A percentile compares a stretch with the other conserved stretches of the same genome.
These are phyloP conservation scores for Macaranga tanarius DNA, from an alignment of 441 rosid species.

Conservation along the genomic window DNA sequence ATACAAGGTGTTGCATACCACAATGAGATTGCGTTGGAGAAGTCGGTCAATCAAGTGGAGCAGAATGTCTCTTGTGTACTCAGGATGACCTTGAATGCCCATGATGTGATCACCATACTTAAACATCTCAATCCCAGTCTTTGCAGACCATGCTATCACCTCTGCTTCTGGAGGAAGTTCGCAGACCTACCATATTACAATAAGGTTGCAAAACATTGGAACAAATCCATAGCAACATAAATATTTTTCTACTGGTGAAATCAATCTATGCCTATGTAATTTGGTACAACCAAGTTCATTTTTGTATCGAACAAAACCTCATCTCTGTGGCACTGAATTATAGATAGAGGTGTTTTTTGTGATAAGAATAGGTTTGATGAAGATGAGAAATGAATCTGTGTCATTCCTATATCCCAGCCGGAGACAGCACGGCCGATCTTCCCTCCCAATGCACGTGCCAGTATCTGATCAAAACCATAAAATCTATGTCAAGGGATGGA, in stretches of 20 bases:
- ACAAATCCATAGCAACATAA: background rate
- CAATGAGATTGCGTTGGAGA: slow-evolving; percentile 34
- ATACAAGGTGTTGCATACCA: slow-evolving; percentile 30
- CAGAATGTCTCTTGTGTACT: slow-evolving; percentile 80
- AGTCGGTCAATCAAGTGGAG: slow-evolving; percentile 66
- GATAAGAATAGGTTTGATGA: slow-evolving; percentile 41
- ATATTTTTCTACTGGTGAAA: too few species aligned
- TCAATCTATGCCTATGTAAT: too few species aligned
- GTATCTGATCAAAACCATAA: slow-evolving; percentile 38
- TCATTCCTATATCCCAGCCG: slow-evolving; percentile 73
- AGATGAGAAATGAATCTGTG: slow-evolving; percentile 38
- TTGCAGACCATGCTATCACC: slow-evolving; percentile 51
- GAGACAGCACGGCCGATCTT: slow-evolving; percentile 41
- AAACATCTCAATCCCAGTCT: slow-evolving; percentile 63
- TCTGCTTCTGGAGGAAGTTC: slow-evolving; percentile 57
- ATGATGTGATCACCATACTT: slow-evolving; percentile 50
- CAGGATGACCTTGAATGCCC: slow-evolving; percentile 91
- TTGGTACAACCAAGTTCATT: background rate
- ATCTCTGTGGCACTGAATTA: slow-evolving; percentile 64
- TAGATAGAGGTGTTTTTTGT: slow-evolving; percentile 40
- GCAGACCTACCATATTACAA: slow-evolving; percentile 33
- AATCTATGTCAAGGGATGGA: background rate
- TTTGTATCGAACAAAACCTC: slow-evolving; percentile 40
- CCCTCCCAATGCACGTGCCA: slow-evolving; percentile 63
- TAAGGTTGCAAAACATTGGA: background rate